Conservation (phyloP, 169 alveolate genomes). For the Cytauxzoon felis region DNA sequence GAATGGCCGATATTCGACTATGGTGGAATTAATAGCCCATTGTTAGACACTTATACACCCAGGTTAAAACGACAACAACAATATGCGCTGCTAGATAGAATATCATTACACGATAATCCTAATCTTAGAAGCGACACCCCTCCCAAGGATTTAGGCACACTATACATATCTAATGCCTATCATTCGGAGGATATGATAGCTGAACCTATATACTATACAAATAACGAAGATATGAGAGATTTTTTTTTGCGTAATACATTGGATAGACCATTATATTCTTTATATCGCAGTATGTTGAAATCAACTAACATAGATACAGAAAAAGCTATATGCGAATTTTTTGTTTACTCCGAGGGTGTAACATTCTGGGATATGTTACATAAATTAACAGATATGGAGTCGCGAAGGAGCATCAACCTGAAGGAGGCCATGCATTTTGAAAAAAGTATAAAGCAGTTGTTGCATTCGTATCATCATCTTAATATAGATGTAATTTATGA, state of each 20-base stretch:
- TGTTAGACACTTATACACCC: too few species aligned
- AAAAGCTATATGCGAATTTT: constrained; percentile 15
- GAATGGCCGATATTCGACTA: too few species aligned
- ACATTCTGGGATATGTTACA: constrained; percentile 31
- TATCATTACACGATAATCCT: too few species aligned
- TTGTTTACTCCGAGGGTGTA: constrained; percentile 16
- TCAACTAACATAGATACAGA: constrained; percentile 19
- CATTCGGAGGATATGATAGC: constrained; percentile 16
- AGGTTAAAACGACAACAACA: too few species aligned
- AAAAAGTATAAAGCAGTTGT: constrained; percentile 18
- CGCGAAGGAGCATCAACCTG: constrained; percentile 31
- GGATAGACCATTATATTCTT: background rate
- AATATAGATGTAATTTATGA: constrained; percentile 49
- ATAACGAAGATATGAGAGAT: constrained; percentile 40
- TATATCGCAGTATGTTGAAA: constrained; percentile 21
- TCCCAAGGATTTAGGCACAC: too few species aligned
- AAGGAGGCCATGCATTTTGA: constrained; percentile 52
- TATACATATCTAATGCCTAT: too few species aligned
- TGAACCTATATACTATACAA: constrained; percentile 16
- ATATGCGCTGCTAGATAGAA: too few species aligned
- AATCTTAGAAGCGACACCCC: constrained; percentile 15
- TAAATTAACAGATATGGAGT: constrained; percentile 8
- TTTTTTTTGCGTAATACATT: constrained; percentile 17
- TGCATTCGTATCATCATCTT: constrained; percentile 28
- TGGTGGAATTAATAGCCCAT: too few species aligned